Conservation (phyloP, 2,329 filamentous ascomycete species). For the Leptosphaerulina australis region DNA sequence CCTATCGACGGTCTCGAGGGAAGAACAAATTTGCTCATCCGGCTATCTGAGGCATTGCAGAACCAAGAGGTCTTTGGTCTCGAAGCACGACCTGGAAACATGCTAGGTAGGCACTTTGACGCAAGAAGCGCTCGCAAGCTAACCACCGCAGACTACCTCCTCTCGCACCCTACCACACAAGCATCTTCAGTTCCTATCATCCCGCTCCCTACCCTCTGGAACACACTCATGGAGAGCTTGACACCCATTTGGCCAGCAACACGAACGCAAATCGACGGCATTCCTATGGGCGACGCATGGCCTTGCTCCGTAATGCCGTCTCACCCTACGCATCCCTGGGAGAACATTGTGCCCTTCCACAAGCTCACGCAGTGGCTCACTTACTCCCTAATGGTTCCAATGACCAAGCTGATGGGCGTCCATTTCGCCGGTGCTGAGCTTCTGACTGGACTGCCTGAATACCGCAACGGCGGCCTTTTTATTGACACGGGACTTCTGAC, state of each 20-base stretch:
- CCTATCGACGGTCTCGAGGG: slow-evolving; percentile 85
- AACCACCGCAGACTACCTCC: slow-evolving; percentile 74
- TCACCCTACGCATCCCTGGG: slow-evolving; percentile 72
- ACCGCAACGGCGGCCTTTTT: slow-evolving; percentile 87
- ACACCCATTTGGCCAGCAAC: slow-evolving; percentile 86
- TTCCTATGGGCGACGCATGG: slow-evolving; percentile 93
- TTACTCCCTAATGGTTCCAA: slow-evolving; percentile 90
- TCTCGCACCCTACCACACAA: slow-evolving; percentile 87
- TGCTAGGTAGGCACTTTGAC: slow-evolving; percentile 71
- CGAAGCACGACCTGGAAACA: slow-evolving; percentile 86
- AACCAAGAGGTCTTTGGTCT: slow-evolving; percentile 84
- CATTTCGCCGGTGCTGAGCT: slow-evolving; percentile 81
- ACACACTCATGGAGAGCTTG: slow-evolving; percentile 84
- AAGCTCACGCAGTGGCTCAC: slow-evolving; percentile 90
- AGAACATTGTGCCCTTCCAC: slow-evolving; percentile 87
- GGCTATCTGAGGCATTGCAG: slow-evolving; percentile 75
- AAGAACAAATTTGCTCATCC: slow-evolving; percentile 76
- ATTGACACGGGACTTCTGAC: slow-evolving; percentile 82
- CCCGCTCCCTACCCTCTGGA: slow-evolving; percentile 86
- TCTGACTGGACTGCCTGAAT: slow-evolving; percentile 87
- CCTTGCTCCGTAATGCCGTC: slow-evolving; percentile 84
- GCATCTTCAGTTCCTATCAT: slow-evolving; percentile 88
- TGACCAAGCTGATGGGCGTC: slow-evolving; percentile 76
- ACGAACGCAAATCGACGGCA: slow-evolving; percentile 83
- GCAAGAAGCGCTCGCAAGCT: slow-evolving; percentile 6